Evolutionary conservation across 2,329 filamentous ascomycete genomes (phyloP).

Genomic region (Exophiala oligosperma): DNA sequence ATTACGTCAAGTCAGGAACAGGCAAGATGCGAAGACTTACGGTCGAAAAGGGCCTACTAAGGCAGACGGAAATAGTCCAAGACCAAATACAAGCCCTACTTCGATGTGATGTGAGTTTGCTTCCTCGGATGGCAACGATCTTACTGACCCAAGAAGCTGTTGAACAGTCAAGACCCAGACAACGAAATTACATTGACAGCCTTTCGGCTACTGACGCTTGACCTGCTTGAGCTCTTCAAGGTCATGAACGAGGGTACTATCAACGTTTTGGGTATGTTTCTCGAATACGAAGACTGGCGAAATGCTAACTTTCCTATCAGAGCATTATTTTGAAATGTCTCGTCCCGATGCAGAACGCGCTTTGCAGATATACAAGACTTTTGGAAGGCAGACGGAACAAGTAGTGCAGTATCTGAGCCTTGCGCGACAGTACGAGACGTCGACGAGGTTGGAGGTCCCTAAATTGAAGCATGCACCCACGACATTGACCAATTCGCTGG

Average conservation of each 20-base stretch:
- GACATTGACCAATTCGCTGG: constrained; percentile 81
- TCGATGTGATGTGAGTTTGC: constrained; percentile 75
- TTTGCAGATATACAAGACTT: constrained; percentile 86
- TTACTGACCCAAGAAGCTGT: constrained; percentile 58
- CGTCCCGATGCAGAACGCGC: constrained; percentile 89
- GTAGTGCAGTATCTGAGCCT: constrained; percentile 88
- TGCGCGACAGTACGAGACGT: constrained; percentile 86
- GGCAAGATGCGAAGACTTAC: constrained; percentile 79
- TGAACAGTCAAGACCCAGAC: constrained; percentile 77
- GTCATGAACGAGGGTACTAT: constrained; percentile 97
- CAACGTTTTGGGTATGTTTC: constrained; percentile 78
- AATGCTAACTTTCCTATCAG: constrained; percentile 46
- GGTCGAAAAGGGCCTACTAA: constrained; percentile 86
- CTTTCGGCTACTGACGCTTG: constrained; percentile 86
- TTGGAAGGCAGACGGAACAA: constrained; percentile 86
- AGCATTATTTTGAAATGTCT: constrained; percentile 98
- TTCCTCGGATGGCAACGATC: neutral
- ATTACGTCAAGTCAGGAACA: constrained; percentile 84
- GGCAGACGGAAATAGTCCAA: constrained; percentile 90
- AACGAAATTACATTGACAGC: constrained; percentile 97
- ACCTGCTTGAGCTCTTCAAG: constrained; percentile 86
- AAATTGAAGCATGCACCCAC: constrained; percentile 97
- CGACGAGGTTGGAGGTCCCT: constrained; percentile 89
- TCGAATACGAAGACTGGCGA: constrained; percentile 14
- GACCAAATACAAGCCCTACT: constrained; percentile 81